phyloP scores from a whole-genome alignment of 371 early-diverging fungal genomes.

The Mortierella sp. region DNA sequence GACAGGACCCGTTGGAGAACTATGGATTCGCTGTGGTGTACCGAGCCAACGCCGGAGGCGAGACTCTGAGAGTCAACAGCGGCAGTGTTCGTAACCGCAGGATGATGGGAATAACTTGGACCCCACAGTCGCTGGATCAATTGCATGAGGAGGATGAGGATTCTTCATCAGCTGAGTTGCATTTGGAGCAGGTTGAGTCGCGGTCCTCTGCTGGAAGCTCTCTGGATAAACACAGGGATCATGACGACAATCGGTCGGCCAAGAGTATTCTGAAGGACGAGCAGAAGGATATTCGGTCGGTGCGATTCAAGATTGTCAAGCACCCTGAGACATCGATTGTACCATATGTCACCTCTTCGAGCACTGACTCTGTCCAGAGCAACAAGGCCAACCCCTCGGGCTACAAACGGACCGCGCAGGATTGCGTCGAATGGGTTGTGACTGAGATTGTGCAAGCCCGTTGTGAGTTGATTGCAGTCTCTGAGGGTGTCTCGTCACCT shows the following conservation, averaged over 20 bases:
- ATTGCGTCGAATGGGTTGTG: conserved; percentile 47
- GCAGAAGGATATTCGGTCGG: conserved; percentile 28
- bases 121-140: conserved; percentile 3
- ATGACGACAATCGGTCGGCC: conserved; percentile 18
- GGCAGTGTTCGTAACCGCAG: conserved; percentile 71
- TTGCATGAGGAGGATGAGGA: conserved; percentile 34
- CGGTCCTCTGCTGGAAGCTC: neutral
- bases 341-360: conserved; percentile 30
- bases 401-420: conserved; percentile 34
- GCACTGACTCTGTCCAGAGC: neutral
- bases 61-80: conserved; percentile 70
- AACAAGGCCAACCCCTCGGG: conserved; percentile 21
- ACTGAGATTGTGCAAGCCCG: conserved; percentile 50
- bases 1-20: conserved; percentile 62
- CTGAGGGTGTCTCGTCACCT: conserved; percentile 21
- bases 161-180: neutral
- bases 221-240: neutral
- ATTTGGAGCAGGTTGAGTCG: neutral
- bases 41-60: conserved; percentile 61
- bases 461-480: conserved; percentile 37
- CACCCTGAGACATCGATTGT: conserved; percentile 43
- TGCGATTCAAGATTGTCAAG: conserved; percentile 56
- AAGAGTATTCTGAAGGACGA: conserved; percentile 16
- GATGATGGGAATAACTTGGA: conserved; percentile 20
- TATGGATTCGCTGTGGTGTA: conserved; percentile 72